These are phyloP conservation scores for Chlorencoelia australis DNA, from an alignment of 2,329 filamentous ascomycete species.

Conservation along the genomic window DNA sequence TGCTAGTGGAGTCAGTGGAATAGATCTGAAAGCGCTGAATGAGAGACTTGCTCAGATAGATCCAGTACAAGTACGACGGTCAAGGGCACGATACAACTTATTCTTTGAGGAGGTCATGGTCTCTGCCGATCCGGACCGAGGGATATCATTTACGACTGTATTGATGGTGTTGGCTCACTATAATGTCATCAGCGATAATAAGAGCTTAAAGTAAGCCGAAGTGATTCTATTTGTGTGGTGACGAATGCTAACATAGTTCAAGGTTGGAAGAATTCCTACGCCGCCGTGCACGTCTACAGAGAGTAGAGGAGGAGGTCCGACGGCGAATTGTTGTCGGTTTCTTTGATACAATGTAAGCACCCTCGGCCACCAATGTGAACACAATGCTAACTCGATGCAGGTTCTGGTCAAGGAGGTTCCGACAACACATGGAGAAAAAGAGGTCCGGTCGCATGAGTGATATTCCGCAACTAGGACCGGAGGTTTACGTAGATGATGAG, in stretches of 20 bases:
- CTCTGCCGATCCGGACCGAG: conserved; percentile 77
- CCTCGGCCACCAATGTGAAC: not conserved
- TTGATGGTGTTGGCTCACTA: conserved; percentile 96
- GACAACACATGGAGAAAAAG: conserved; percentile 62
- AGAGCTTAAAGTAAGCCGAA: conserved; percentile 64
- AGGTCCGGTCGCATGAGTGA: conserved; percentile 65
- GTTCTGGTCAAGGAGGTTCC: conserved; percentile 78
- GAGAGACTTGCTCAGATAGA: conserved; percentile 64
- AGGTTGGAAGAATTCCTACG: conserved; percentile 91
- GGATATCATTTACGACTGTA: conserved; percentile 84
- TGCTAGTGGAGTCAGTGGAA: conserved; percentile 38
- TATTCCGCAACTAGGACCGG: conserved; percentile 71
- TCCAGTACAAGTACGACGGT: conserved; percentile 59
- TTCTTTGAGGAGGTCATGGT: conserved; percentile 97
- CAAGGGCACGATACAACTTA: conserved; percentile 74
- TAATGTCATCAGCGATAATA: conserved; percentile 97
- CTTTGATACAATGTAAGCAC: conserved; percentile 72
- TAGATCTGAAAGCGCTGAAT: conserved; percentile 71
- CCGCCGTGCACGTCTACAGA: conserved; percentile 78
- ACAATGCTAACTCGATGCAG: conserved; percentile 31
- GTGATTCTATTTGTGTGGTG: not conserved
- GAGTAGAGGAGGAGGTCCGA: conserved; percentile 89
- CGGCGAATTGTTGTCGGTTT: conserved; percentile 87
- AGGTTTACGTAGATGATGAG: conserved; percentile 82
- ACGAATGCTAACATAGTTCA: conserved; percentile 22